Conservation (phyloP, 2,329 filamentous ascomycete genomes). For the Seiridium cupressi region DNA sequence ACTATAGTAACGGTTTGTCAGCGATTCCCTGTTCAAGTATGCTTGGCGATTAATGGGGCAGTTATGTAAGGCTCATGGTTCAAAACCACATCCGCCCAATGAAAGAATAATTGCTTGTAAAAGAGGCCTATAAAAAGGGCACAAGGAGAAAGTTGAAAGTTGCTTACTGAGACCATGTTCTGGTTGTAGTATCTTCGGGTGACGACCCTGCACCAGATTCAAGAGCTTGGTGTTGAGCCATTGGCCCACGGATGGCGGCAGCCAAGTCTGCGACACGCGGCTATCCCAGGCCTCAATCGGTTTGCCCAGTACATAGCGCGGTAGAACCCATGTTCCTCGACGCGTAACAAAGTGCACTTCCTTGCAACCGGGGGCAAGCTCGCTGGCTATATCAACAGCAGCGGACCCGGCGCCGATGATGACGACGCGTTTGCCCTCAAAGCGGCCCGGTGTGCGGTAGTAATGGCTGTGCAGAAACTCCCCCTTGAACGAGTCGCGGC, state of each 20-base stretch:
- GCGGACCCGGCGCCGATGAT: conserved; percentile 35
- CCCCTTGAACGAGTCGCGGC: conserved; percentile 29
- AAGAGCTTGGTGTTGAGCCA: conserved; percentile 29
- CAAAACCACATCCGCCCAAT: no score
- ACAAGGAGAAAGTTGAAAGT: no score
- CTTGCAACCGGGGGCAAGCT: conserved; percentile 30
- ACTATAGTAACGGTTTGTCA: conserved; percentile 16
- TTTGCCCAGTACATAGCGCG: conserved; percentile 34
- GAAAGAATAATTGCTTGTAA: no score
- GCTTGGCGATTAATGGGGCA: no score
- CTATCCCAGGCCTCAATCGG: conserved; percentile 33
- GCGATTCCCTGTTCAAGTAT: no score
- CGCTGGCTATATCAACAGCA: conserved; percentile 36
- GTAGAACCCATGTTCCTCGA: conserved; percentile 35
- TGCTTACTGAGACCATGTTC: conserved; percentile 20
- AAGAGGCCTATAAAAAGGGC: no score
- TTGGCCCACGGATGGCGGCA: conserved; percentile 23
- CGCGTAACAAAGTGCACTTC: conserved; percentile 34
- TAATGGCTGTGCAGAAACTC: conserved; percentile 34
- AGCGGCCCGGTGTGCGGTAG: conserved; percentile 31
- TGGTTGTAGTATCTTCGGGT: conserved; percentile 28
- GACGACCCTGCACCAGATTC: conserved; percentile 26
- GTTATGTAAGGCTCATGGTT: no score
- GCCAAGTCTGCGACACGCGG: conserved; percentile 26
- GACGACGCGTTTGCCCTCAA: conserved; percentile 34